phyloP scores from a whole-genome alignment of 345 rosid species.

The Erysimum cheiranthoides region DNA sequence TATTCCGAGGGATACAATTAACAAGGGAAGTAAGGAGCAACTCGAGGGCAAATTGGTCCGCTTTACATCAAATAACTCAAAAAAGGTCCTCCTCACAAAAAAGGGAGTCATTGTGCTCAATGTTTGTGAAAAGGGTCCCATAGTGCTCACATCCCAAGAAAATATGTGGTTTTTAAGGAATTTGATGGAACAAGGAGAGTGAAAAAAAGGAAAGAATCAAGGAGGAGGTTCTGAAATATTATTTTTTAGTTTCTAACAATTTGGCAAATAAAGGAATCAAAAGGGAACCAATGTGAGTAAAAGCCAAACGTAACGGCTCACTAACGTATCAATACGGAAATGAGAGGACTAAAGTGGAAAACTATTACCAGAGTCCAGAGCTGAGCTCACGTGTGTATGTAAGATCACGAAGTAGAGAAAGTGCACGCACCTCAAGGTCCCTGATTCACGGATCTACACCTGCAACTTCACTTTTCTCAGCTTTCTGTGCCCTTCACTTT shows the following conservation, averaged over 20 bases:
- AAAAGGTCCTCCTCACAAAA: too few relatives aligned
- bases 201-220: background rate
- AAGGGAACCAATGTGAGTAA: conserved; percentile 5
- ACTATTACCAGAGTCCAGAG: background rate
- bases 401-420: background rate
- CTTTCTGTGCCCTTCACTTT: conserved; percentile 10
- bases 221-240: background rate
- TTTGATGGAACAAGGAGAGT: background rate
- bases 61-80: too few relatives aligned
- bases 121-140: too few relatives aligned
- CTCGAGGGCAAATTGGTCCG: too few relatives aligned
- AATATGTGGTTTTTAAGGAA: background rate
- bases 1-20: too few relatives aligned
- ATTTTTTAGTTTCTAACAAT: background rate
- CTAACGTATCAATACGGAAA: conserved; percentile 22
- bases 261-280: background rate
- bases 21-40: too few relatives aligned
- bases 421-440: conserved; percentile 29
- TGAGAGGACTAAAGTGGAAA: background rate
- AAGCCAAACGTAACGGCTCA: conserved; percentile 29
- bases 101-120: too few relatives aligned
- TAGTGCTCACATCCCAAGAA: too few relatives aligned
- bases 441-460: conserved; percentile 42
- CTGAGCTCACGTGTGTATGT: conserved; percentile 27
- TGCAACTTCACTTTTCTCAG: conserved; percentile 29